phyloP scores from a whole-genome alignment of 805 yeast species.

The Cyberlindnera misumaiensis region DNA sequence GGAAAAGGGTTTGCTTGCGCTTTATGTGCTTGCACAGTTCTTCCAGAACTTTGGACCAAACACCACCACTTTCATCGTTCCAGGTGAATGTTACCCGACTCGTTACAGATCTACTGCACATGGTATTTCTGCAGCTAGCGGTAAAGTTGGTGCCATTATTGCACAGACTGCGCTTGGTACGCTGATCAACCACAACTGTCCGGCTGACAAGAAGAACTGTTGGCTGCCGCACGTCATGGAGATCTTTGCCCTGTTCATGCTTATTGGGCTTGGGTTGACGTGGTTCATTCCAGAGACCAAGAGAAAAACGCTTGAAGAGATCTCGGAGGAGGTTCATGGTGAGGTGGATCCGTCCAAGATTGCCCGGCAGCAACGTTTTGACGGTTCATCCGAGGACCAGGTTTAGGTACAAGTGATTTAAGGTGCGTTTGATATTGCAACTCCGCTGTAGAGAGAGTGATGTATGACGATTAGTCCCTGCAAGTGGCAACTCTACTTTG shows the following conservation, averaged over 20 bases:
- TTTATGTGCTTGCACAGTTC: slow-evolving; percentile 77
- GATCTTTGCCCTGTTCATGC: slow-evolving; percentile 88
- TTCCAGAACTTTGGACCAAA: slow-evolving; percentile 93
- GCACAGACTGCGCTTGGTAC: slow-evolving; percentile 88
- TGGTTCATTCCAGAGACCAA: slow-evolving; percentile 82
- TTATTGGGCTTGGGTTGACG: slow-evolving; percentile 62
- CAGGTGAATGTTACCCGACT: slow-evolving; percentile 91
- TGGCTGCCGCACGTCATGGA: slow-evolving; percentile 91
- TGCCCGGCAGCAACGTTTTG: slow-evolving; percentile 9
- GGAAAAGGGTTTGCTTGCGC: slow-evolving; percentile 62
- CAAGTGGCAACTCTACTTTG: too few relatives aligned
- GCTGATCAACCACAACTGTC: slow-evolving; percentile 71
- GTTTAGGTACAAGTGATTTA: slow-evolving; percentile 4
- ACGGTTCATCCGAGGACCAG: slow-evolving; percentile 15
- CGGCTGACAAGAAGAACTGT: slow-evolving; percentile 50
- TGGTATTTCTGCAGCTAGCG: slow-evolving; percentile 89
- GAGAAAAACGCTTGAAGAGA: slow-evolving; percentile 84
- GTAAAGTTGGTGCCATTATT: slow-evolving; percentile 89
- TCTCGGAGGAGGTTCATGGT: slow-evolving; percentile 75
- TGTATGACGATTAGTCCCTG: too few relatives aligned
- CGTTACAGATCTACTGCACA: slow-evolving; percentile 95
- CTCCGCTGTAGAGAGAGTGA: too few relatives aligned
- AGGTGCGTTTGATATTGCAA: too few relatives aligned
- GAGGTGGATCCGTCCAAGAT: slow-evolving; percentile 52
- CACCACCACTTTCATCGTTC: slow-evolving; percentile 83